Conservation (phyloP, 1,284 basidiomycete genomes). For the Apiotrichum porosum region DNA sequence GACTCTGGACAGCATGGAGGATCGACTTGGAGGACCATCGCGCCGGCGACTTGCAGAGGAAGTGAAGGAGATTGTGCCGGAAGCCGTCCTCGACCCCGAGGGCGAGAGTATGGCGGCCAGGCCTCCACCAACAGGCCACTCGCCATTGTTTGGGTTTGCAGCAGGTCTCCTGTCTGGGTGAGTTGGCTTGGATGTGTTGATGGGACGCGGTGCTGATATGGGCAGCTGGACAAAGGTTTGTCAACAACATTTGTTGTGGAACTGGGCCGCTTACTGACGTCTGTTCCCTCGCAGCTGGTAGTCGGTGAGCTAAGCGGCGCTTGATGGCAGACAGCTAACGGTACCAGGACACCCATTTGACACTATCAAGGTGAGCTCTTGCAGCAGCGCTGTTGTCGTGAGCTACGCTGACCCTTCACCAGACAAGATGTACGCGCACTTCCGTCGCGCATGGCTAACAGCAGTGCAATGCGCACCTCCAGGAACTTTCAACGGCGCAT, state of each 20-base stretch:
- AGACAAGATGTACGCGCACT: conserved; percentile 29
- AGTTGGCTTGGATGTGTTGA: conserved; percentile 3
- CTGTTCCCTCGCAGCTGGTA: background rate
- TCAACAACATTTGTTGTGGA: background rate
- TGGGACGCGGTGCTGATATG: conserved; percentile 5
- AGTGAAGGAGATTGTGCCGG: conserved; percentile 2
- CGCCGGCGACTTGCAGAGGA: no score
- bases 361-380: conserved; percentile 39
- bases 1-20: no score
- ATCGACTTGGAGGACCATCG: no score
- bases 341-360: conserved; percentile 45
- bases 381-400: background rate
- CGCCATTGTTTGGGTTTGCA: conserved; percentile 43
- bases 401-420: conserved; percentile 6
- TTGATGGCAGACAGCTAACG: conserved; percentile 11
- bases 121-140: conserved; percentile 21
- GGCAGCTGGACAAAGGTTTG: conserved; percentile 29
- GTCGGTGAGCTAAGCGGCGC: conserved; percentile 3
- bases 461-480: conserved; percentile 45
- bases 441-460: background rate
- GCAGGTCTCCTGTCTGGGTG: conserved; percentile 45
- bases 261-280: no score
- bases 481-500: conserved; percentile 43
- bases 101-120: conserved; percentile 14
- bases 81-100: conserved; percentile 14